A percentile compares a stretch with the other conserved stretches of the same genome.
Conservation (phyloP, 2,329 filamentous ascomycete species). For the Cadophora sp. region DNA sequence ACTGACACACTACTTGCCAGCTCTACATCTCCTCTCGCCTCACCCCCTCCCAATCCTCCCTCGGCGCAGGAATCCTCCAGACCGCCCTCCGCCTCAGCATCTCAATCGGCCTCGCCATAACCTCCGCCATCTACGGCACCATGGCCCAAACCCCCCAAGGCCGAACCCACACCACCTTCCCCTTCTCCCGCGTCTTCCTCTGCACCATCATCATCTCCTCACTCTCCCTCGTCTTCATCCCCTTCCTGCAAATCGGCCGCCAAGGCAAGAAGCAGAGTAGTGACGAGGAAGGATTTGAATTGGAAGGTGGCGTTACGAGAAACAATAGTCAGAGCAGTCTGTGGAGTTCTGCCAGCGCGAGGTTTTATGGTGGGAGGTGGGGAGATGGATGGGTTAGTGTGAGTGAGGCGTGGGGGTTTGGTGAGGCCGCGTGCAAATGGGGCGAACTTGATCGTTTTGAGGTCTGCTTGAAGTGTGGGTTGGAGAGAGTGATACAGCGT, state of each 20-base stretch:
- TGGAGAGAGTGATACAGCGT: neutral
- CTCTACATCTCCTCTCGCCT: constrained; percentile 65
- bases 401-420: neutral
- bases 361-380: constrained; percentile 9
- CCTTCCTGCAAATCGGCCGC: constrained; percentile 59
- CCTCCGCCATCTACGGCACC: constrained; percentile 61
- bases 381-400: constrained; percentile 1
- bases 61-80: constrained; percentile 73
- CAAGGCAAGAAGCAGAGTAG: constrained; percentile 49
- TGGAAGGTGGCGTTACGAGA: neutral
- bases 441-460: neutral
- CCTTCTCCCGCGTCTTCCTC: constrained; percentile 60
- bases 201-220: constrained; percentile 53
- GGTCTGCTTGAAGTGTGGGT: constrained; percentile 13
- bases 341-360: constrained; percentile 6
- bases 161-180: constrained; percentile 54
- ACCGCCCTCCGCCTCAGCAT: constrained; percentile 57
- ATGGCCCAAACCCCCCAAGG: constrained; percentile 18
- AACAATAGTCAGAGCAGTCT: constrained; percentile 3
- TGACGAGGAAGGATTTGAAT: neutral
- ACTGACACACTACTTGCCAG: constrained; percentile 43
- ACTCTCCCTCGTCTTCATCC: constrained; percentile 53
- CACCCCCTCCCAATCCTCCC: constrained; percentile 60
- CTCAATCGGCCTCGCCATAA: constrained; percentile 65
- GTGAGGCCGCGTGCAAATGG: neutral